Percentiles rank a stretch among this genome's conserved stretches.
Evolutionary conservation across 1,284 basidiomycete species (phyloP).

Genomic region (Quambalaria eucalypti): DNA sequence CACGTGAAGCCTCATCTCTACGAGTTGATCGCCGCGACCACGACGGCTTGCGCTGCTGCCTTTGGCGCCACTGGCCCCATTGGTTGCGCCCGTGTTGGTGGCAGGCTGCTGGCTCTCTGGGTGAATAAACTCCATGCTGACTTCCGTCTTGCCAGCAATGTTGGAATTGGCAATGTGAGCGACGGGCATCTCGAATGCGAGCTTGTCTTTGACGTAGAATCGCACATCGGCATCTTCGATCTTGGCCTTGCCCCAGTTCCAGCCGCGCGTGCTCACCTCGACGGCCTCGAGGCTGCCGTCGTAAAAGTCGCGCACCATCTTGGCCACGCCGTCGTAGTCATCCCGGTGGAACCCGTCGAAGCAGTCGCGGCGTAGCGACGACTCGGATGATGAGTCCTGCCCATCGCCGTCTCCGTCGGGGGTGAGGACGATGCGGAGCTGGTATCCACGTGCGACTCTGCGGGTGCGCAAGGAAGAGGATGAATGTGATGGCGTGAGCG

Average conservation of each 20-base stretch:
- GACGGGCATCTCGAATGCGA: conserved; percentile 84
- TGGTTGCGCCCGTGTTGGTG: conserved; percentile 40
- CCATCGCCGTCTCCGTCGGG: conserved; percentile 54
- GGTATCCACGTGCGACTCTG: conserved; percentile 81
- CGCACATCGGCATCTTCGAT: conserved; percentile 66
- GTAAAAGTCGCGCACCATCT: conserved; percentile 57
- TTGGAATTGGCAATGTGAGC: conserved; percentile 87
- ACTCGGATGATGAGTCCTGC: conserved; percentile 17
- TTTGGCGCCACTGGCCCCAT: conserved; percentile 8
- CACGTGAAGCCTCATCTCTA: conserved; percentile 92
- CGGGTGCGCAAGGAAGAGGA: not conserved
- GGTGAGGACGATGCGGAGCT: conserved; percentile 66
- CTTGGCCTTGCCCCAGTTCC: conserved; percentile 82
- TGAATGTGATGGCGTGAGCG: too few species aligned
- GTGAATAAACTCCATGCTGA: conserved; percentile 83
- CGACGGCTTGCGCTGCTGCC: not conserved
- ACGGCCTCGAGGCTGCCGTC: conserved; percentile 71
- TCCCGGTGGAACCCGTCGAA: conserved; percentile 92
- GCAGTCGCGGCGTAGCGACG: conserved; percentile 55
- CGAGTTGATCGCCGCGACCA: conserved; percentile 58
- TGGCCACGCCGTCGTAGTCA: conserved; percentile 50
- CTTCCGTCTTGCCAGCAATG: conserved; percentile 92
- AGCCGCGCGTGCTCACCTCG: conserved; percentile 84
- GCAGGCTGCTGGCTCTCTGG: conserved; percentile 45
- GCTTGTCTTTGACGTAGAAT: conserved; percentile 82